A percentile compares a stretch with the other conserved stretches of the same genome.
Conservation (phyloP, 164 flowering plant genomes). For the Dillenia turbinata region DNA sequence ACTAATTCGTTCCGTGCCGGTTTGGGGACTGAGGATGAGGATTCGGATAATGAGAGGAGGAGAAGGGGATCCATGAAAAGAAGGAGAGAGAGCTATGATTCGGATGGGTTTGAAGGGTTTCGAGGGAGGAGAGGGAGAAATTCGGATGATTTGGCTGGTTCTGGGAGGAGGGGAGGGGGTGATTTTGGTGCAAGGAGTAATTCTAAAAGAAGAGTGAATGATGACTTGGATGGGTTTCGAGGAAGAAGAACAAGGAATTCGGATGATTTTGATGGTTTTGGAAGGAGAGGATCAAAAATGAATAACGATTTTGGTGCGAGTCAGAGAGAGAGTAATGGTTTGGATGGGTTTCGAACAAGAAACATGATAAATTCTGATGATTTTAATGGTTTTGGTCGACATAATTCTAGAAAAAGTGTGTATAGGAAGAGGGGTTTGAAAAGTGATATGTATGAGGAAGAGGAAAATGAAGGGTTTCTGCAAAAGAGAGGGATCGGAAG, state of each 20-base stretch:
- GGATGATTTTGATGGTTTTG: neutral
- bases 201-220: neutral
- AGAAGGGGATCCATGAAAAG: conserved; percentile 1
- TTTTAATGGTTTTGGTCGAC: neutral
- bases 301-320: neutral
- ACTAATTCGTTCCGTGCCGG: conserved; percentile 28
- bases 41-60: conserved; percentile 13
- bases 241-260: neutral
- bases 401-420: conserved; percentile 7
- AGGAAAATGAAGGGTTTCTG: conserved; percentile 10
- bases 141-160: conserved; percentile 1
- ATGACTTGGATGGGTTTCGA: neutral
- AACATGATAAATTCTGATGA: conserved; percentile 13
- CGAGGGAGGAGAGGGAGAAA: neutral
- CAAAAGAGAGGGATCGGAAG: conserved; percentile 7
- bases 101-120: neutral
- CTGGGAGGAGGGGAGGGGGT: conserved; percentile 1
- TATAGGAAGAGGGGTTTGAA: conserved; percentile 5
- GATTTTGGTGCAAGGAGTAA: neutral
- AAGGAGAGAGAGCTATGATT: conserved; percentile 1
- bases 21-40: conserved; percentile 23
- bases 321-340: neutral
- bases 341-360: conserved; percentile 4
- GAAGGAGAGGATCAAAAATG: too few relatives aligned
- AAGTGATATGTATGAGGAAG: conserved; percentile 16